Conservation (phyloP, 495 filamentous ascomycete species). For the Xylaria intraflava region DNA sequence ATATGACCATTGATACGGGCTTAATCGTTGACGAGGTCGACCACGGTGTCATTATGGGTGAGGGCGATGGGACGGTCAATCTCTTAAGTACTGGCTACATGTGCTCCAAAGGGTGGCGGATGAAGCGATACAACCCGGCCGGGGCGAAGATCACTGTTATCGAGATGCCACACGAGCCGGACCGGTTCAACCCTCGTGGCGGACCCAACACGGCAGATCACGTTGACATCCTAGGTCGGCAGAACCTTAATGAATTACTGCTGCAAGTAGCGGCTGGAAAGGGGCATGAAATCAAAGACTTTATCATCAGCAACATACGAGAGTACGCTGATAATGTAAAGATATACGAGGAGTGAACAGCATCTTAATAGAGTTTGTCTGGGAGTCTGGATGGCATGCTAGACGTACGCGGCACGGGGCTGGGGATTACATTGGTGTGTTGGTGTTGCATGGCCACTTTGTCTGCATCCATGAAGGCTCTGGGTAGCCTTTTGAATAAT, state of each 20-base stretch:
- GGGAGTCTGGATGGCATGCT: not conserved
- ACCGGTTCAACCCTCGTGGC: constrained; percentile 81
- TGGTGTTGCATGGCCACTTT: not conserved
- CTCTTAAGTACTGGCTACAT: constrained; percentile 87
- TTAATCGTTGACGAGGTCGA: constrained; percentile 63
- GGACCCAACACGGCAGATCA: constrained; percentile 96
- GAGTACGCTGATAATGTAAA: constrained; percentile 76
- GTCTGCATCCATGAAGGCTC: not conserved
- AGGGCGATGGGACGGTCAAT: constrained; percentile 93
- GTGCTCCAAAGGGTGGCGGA: constrained; percentile 90
- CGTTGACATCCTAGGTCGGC: constrained; percentile 87
- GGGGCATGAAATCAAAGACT: constrained; percentile 72
- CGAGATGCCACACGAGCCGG: constrained; percentile 96
- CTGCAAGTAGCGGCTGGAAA: constrained; percentile 82
- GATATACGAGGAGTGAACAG: constrained; percentile 46
- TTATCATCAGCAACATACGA: constrained; percentile 67
- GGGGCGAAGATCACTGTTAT: constrained; percentile 71
- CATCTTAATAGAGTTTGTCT: not conserved
- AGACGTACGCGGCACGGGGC: not conserved
- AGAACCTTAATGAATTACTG: constrained; percentile 85
- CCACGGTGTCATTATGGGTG: constrained; percentile 85
- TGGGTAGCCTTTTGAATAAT: not conserved
- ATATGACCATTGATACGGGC: constrained; percentile 84
- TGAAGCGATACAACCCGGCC: constrained; percentile 89
- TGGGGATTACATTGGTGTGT: not conserved